Conservation (phyloP, 306 rosid species). For the Lathyrus sativus region DNA sequence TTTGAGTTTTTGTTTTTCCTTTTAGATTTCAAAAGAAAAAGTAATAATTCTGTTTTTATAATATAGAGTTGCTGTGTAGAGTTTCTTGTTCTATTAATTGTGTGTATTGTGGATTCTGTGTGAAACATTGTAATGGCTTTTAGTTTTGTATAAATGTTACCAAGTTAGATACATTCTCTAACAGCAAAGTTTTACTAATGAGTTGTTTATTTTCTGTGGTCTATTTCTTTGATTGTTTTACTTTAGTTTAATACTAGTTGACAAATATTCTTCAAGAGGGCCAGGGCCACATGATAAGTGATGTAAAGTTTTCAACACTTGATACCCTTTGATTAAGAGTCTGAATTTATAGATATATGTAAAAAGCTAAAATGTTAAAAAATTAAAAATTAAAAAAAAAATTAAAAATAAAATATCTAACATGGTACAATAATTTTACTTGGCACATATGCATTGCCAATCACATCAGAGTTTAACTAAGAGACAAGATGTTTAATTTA, state of each 20-base stretch:
- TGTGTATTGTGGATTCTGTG: constrained; percentile 32
- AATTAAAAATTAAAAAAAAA: too few relatives aligned
- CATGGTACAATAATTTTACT: not conserved
- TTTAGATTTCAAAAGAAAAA: constrained; percentile 19
- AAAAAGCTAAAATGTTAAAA: too few relatives aligned
- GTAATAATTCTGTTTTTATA: constrained; percentile 26
- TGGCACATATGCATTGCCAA: too few relatives aligned
- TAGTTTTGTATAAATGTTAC: constrained; percentile 33
- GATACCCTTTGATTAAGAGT: too few relatives aligned
- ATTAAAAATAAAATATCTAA: too few relatives aligned
- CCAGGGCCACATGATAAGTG: not conserved
- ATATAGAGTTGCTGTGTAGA: constrained; percentile 34
- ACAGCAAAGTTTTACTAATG: not conserved
- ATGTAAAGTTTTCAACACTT: not conserved
- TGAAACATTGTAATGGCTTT: constrained; percentile 27
- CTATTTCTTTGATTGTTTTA: not conserved
- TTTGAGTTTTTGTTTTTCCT: constrained; percentile 25
- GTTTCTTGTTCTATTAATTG: constrained; percentile 21
- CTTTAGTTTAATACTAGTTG: not conserved
- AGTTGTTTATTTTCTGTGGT: not conserved
- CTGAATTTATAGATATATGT: not conserved
- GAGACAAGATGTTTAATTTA: too few relatives aligned
- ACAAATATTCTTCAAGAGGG: not conserved
- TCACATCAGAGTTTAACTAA: too few relatives aligned
- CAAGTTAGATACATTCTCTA: constrained; percentile 6